Evolutionary conservation across 2,329 filamentous ascomycete species (phyloP).

Genomic region (Dichotomopilus funicola): DNA sequence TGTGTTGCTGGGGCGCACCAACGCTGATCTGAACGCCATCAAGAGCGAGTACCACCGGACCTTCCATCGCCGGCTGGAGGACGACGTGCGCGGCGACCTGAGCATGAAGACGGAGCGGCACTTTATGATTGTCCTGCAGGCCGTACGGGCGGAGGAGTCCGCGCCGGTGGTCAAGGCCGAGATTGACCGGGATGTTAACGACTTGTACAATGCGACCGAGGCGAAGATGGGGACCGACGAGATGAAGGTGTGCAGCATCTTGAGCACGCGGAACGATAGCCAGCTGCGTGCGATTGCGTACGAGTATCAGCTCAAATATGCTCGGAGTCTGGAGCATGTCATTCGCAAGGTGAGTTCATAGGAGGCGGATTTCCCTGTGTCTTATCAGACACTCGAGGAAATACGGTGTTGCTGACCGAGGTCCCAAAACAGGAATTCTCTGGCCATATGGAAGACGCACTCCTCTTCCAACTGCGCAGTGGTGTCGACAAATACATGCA

Average conservation of each 20-base stretch:
- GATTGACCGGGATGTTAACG: conserved; percentile 67
- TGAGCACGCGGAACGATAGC: conserved; percentile 68
- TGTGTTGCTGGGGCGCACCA: conserved; percentile 72
- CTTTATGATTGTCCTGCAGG: conserved; percentile 75
- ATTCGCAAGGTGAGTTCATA: conserved; percentile 55
- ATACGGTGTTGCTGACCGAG: not conserved
- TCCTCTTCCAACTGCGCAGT: conserved; percentile 70
- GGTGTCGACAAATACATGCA: conserved; percentile 77
- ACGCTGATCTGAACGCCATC: conserved; percentile 83
- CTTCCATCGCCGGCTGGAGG: conserved; percentile 61
- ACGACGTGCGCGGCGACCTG: conserved; percentile 69
- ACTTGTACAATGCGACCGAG: conserved; percentile 71
- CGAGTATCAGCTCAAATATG: conserved; percentile 67
- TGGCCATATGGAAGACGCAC: conserved; percentile 83
- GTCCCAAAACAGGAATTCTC: conserved; percentile 59
- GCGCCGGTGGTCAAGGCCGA: conserved; percentile 65
- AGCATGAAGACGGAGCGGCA: conserved; percentile 80
- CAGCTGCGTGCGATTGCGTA: conserved; percentile 78
- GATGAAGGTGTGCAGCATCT: conserved; percentile 69
- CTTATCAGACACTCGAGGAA: not conserved
- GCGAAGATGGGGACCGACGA: conserved; percentile 68
- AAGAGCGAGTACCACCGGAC: conserved; percentile 67
- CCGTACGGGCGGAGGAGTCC: conserved; percentile 69
- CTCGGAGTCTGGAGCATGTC: conserved; percentile 61
- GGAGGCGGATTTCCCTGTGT: not conserved